Evolutionary conservation across 2,329 filamentous ascomycete genomes (phyloP).

Genomic region (Phaeoacremonium minimum): DNA sequence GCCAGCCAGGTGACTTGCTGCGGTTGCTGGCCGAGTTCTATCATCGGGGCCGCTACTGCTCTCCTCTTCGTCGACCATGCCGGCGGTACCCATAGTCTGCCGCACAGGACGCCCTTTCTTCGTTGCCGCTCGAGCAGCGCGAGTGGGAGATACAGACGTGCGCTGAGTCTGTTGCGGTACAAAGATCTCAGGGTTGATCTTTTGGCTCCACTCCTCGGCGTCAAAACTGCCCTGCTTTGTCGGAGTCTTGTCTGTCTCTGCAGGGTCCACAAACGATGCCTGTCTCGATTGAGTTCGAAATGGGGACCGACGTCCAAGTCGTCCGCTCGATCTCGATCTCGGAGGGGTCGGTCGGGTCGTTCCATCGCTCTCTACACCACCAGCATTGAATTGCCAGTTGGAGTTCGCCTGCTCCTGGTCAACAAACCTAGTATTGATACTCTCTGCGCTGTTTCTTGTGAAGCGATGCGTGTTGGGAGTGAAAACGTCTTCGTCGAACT

Average conservation of each 20-base stretch:
- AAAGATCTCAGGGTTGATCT: slow-evolving; percentile 52
- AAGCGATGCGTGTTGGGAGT: slow-evolving; percentile 35
- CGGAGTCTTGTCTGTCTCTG: slow-evolving; percentile 12
- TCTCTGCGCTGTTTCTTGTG: slow-evolving; percentile 48
- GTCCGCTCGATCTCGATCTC: slow-evolving; percentile 33
- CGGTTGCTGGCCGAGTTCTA: slow-evolving; percentile 13
- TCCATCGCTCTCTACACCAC: slow-evolving; percentile 22
- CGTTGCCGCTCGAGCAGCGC: slow-evolving; percentile 37
- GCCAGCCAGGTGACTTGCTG: slow-evolving; percentile 2
- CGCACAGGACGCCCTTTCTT: slow-evolving; percentile 60
- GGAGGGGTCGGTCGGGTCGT: slow-evolving; percentile 21
- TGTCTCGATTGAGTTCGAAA: slow-evolving; percentile 17
- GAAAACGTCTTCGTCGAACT: slow-evolving; percentile 37
- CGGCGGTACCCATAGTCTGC: slow-evolving; percentile 38
- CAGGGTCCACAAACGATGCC: slow-evolving; percentile 13
- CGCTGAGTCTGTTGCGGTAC: slow-evolving; percentile 35
- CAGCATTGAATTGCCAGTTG: slow-evolving; percentile 49
- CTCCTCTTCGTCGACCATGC: slow-evolving; percentile 40
- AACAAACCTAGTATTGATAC: slow-evolving; percentile 59
- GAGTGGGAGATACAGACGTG: slow-evolving; percentile 38
- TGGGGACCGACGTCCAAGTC: slow-evolving; percentile 34
- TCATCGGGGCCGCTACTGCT: slow-evolving; percentile 34
- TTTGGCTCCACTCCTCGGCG: slow-evolving; percentile 47
- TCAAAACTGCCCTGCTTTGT: slow-evolving; percentile 34
- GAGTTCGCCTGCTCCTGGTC: slow-evolving; percentile 38